Base-by-base conservation (phyloP, 768 basidiomycete genomes). In the Calvatia gigantea region DNA sequence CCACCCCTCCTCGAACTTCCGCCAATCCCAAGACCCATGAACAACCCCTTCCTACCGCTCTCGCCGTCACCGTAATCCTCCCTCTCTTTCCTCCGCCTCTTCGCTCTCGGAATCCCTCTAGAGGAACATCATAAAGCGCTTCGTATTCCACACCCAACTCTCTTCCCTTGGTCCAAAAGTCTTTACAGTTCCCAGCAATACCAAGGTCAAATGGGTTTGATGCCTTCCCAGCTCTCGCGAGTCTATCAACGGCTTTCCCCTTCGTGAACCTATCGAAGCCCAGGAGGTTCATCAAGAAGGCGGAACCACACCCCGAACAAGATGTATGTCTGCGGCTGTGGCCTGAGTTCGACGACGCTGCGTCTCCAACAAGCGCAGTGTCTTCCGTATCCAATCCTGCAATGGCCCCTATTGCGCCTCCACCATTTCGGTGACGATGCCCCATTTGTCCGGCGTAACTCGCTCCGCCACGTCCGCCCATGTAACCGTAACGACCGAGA, bases 251-350 rank as follows among this genome's bases (percentile, higher is more conserved):
- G 0, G 94, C 94, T 60, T 86, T 87, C 21, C 94, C 94, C 51
- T 87, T 87, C 35, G 95, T 97, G 72, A 98, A 98, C 48, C 94
- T 75, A 72, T 99, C 97, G 45, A 99, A 80, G 0, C 97, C 97
- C 29, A 97, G 83, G 3, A 98, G 76, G 69, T 90, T 88, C 80
- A 98, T 85, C 41, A 98, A 68, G 80, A 95, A 94, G 4, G 80
- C 78, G 63, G 82, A 72, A 42, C 78, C 73, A 69, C 77, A 76
- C 15, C 75, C 74, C 4, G 67, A 72, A 56, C 75, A 75, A 6
- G 70, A 44, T 4, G 74, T 65, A 66, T 47, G 44, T 38, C 33
- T 19, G 44, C 57, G 56, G 15, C 78, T 57, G 54, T 86, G 84
- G 6, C 69, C 69, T 14, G 41, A 25, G 15, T 37, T 64, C 14